Conservation (phyloP, 148 eudicot genomes). For the Mesembryanthemum crystallinum region DNA sequence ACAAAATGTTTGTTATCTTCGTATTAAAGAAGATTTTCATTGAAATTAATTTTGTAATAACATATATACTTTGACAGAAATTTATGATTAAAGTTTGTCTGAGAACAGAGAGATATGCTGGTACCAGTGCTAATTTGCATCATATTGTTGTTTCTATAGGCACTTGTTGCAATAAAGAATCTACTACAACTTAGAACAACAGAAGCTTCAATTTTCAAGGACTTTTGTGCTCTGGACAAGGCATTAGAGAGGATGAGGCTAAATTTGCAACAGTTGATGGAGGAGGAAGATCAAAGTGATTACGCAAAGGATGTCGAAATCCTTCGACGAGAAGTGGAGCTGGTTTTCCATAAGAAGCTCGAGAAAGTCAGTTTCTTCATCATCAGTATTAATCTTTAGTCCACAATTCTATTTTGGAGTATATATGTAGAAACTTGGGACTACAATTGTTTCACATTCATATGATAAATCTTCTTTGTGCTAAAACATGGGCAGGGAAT, state of each 20-base stretch:
- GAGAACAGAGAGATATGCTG: neutral
- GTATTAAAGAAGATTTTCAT: too few relatives aligned
- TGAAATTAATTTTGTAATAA: too few relatives aligned
- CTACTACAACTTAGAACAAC: slow-evolving; percentile 52
- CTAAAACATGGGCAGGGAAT: slow-evolving; percentile 38
- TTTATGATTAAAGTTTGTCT: too few relatives aligned
- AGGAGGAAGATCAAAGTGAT: slow-evolving; percentile 53
- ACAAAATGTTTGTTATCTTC: too few relatives aligned
- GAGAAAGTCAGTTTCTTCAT: slow-evolving; percentile 35
- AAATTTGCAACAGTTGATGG: slow-evolving; percentile 58
- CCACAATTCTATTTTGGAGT: neutral
- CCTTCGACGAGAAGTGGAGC: slow-evolving; percentile 78
- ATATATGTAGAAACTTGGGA: too few relatives aligned
- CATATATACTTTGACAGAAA: too few relatives aligned
- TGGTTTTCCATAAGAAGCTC: slow-evolving; percentile 59
- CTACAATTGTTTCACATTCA: neutral
- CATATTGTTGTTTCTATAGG: slow-evolving; percentile 40
- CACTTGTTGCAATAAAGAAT: slow-evolving; percentile 66
- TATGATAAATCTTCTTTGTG: neutral
- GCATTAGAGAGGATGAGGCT: slow-evolving; percentile 58
- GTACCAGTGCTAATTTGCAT: neutral
- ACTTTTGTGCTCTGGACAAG: slow-evolving; percentile 58
- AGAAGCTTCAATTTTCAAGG: slow-evolving; percentile 52
- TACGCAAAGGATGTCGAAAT: slow-evolving; percentile 69
- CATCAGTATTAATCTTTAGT: neutral